Base-by-base conservation (phyloP, 1,284 basidiomycete species). In the Heliocybe sulcata region DNA sequence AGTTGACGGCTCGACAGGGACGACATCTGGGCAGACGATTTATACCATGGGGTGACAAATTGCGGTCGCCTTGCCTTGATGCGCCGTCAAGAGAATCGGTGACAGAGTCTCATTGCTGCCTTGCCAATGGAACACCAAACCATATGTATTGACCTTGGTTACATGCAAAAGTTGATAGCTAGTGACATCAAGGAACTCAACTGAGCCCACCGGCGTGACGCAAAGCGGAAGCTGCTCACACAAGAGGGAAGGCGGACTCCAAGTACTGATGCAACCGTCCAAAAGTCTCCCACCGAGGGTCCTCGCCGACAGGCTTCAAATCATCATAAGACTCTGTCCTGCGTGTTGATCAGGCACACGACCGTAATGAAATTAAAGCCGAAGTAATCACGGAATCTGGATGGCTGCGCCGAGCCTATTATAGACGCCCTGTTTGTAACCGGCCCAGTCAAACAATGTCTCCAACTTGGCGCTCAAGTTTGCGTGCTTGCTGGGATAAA, bases 41-140 rank as follows among this genome's bases (percentile, higher is more conserved):
- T 16, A 49, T 49, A 49, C 47, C 20, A 16, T 16, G 26, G 10
- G 2, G 29, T 19, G 31, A 2, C 42, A 19, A 45, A 45, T 27
- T 47, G 31, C 47, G 25, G 35, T 45, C 23, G n/a, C 58, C 65
- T n/a, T 51, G 79, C 83, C 85, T 75, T 89, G 85, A 65, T 91
- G 88, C 4, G 80, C 85, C 38, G 81, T 78, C 35, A 91, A 68
- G 19, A 91, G 67, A 25, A 87, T 66, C 0, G 89, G 88, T 63
- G 90, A 87, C 51, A 88, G 72, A 1, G 73, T 72, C 1, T 69
- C 57, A 60, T 89, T 76, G 0, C 78, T 75, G 14, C 89, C 89
- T 51, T 74, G 67, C 83, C 86, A 89, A 45, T 83, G 79, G 65
- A 79, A 90, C 4, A 89, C 66, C 22, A 91, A 73, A 1, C 81